Base-by-base conservation (phyloP, 768 basidiomycete species). In the Galerina sulciceps region DNA sequence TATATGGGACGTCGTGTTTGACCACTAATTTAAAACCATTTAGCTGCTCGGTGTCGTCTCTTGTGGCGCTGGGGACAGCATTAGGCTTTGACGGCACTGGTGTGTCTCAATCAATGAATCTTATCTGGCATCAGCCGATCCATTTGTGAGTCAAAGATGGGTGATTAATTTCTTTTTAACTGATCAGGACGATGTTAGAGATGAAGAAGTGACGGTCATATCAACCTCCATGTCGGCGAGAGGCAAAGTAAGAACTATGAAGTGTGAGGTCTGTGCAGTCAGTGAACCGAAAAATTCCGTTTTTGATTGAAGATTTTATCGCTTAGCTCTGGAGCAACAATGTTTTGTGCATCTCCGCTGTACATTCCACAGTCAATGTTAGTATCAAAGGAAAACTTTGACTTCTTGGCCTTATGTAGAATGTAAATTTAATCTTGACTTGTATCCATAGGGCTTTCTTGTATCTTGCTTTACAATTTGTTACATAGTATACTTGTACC, bases 21-120 rank as follows among this genome's bases (percentile, higher is more conserved):
- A 6, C 5, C 44, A 53, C 38, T 57, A n/a, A 38, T 38, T 15
- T 31, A 10, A 18, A 17, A 38, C 26, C 48, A 8, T 15, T 2
- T 55, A 84, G 82, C 18, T 82, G 81, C 57, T 78, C 81, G 3
- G 69, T 74, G 13, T 75, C 79, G 1, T 73, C 81, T 0, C 71
- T 82, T 3, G 71, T 82, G 9, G 69, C 71, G 6, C 74, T 82
- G 10, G 81, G 81, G 0, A 59, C 69, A 10, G 70, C 69, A 26
- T 68, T 67, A 10, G 79, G 77, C 1, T 67, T 72, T 13, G 79
- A 82, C 51, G 79, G 73, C 2, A 76, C 76, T 6, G 81, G 83
- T 0, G 72, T 84, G 13, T 82, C 81, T 0, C 81, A 83, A 59
- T 76, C 79, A 0, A 81, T 84, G 78, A 79, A 79, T 56, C 65